Evolutionary conservation across 2,329 filamentous ascomycete species (phyloP).

Genomic region (Cercospora sesami): DNA sequence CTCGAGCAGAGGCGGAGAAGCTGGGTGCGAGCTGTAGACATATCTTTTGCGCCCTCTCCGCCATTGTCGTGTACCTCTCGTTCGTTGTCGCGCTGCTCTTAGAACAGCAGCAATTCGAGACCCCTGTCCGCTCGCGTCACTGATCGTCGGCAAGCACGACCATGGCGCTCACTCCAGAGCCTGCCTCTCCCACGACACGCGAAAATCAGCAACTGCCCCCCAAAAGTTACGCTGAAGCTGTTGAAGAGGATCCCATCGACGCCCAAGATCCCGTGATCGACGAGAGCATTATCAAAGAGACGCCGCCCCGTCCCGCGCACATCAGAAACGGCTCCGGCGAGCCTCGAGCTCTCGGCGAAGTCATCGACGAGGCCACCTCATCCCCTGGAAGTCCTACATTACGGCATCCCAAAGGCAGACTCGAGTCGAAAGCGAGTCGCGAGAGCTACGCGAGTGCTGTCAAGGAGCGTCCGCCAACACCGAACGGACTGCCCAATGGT

Average conservation of each 20-base stretch:
- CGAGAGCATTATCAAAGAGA: conserved; percentile 39
- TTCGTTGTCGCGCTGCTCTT: neutral
- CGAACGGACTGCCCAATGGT: conserved; percentile 25
- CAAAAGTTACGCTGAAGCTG: conserved; percentile 49
- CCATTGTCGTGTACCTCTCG: neutral
- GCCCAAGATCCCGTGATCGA: conserved; percentile 24
- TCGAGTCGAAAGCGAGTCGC: conserved; percentile 29
- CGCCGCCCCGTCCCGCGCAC: conserved; percentile 33
- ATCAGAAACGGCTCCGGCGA: conserved; percentile 33
- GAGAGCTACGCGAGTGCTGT: conserved; percentile 31
- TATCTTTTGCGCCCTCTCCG: neutral
- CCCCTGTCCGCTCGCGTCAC: neutral
- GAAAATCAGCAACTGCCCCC: conserved; percentile 42
- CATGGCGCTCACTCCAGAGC: conserved; percentile 47
- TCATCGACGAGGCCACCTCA: conserved; percentile 38
- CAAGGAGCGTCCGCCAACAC: conserved; percentile 25
- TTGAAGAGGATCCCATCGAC: conserved; percentile 32
- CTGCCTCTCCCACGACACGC: conserved; percentile 44
- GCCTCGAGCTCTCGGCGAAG: conserved; percentile 38
- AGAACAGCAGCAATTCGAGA: neutral
- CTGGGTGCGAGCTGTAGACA: neutral
- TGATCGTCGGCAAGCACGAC: conserved; percentile 8
- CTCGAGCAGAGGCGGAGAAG: neutral
- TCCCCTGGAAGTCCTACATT: conserved; percentile 36
- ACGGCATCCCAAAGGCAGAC: conserved; percentile 32